Conservation (phyloP, 495 filamentous ascomycete genomes). For the Thermochaetoides thermophila region DNA sequence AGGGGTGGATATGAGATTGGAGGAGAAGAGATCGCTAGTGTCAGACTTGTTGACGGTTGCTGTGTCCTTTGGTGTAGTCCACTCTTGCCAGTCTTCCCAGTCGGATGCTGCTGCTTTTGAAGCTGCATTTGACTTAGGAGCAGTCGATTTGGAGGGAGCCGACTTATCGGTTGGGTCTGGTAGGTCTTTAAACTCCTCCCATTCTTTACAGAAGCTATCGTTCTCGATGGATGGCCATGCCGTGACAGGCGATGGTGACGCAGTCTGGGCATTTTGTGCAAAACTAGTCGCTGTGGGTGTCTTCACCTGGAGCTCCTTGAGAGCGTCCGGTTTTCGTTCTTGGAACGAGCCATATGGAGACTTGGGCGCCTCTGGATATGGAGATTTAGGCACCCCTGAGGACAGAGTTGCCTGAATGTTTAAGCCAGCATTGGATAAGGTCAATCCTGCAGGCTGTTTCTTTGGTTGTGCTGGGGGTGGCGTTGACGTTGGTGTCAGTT, state of each 20-base stretch:
- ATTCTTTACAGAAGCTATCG: slow-evolving; percentile 35
- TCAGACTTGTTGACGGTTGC: slow-evolving; percentile 3
- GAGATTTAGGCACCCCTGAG: slow-evolving; percentile 32
- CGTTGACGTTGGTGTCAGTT: background rate
- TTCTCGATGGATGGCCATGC: slow-evolving; percentile 28
- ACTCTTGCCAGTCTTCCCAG: slow-evolving; percentile 32
- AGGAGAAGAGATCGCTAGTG: too few relatives aligned
- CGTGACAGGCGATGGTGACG: slow-evolving; percentile 27
- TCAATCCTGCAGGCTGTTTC: slow-evolving; percentile 18
- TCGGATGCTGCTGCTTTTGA: slow-evolving; percentile 5
- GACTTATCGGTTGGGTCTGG: slow-evolving; percentile 17
- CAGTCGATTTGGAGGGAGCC: too few relatives aligned
- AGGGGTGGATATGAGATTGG: background rate
- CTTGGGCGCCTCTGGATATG: slow-evolving; percentile 31
- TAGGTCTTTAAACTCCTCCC: slow-evolving; percentile 43
- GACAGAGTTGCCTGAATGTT: slow-evolving; percentile 8
- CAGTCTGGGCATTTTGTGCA: slow-evolving; percentile 14
- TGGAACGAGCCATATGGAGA: slow-evolving; percentile 35
- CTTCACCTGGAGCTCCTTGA: slow-evolving; percentile 25
- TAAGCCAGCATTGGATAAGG: slow-evolving; percentile 13
- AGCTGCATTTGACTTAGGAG: too few relatives aligned
- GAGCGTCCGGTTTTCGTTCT: slow-evolving; percentile 30
- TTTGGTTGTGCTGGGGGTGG: slow-evolving; percentile 7
- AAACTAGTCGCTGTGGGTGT: slow-evolving; percentile 21
- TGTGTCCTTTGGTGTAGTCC: slow-evolving; percentile 11